phyloP scores from a whole-genome alignment of 306 rosid genomes.

The Datisca glomerata region DNA sequence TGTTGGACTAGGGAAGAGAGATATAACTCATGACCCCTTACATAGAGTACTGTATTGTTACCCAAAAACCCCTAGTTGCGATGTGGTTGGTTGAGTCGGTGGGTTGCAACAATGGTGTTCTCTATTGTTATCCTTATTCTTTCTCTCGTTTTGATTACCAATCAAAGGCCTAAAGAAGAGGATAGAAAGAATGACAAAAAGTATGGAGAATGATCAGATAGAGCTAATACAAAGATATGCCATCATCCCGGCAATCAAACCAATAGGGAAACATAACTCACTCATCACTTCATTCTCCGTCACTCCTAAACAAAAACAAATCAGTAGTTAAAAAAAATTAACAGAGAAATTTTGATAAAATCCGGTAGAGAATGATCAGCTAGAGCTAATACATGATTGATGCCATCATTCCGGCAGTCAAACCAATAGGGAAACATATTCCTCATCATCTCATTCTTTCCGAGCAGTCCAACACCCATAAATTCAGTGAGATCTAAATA shows the following conservation, averaged over 20 bases:
- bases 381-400: constrained; percentile 20
- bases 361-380: constrained; percentile 16
- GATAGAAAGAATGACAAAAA: too few species aligned
- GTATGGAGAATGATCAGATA: constrained; percentile 30
- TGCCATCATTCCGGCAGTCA: constrained; percentile 24
- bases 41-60: too few species aligned
- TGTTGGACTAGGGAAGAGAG: too few species aligned
- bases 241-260: constrained; percentile 43
- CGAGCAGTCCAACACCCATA: too few species aligned
- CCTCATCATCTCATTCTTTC: constrained; percentile 23
- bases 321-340: background rate
- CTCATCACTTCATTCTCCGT: constrained; percentile 26
- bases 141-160: too few species aligned
- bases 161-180: too few species aligned
- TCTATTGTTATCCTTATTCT: too few species aligned
- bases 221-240: constrained; percentile 39
- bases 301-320: background rate
- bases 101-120: too few species aligned
- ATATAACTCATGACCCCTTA: too few species aligned
- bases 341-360: background rate
- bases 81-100: too few species aligned
- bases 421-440: constrained; percentile 23
- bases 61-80: too few species aligned
- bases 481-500: too few species aligned
- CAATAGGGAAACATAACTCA: constrained; percentile 36